A percentile compares a stretch with the other conserved stretches of the same genome.
Conservation (phyloP, 495 filamentous ascomycete genomes). For the Evernia prunastri region DNA sequence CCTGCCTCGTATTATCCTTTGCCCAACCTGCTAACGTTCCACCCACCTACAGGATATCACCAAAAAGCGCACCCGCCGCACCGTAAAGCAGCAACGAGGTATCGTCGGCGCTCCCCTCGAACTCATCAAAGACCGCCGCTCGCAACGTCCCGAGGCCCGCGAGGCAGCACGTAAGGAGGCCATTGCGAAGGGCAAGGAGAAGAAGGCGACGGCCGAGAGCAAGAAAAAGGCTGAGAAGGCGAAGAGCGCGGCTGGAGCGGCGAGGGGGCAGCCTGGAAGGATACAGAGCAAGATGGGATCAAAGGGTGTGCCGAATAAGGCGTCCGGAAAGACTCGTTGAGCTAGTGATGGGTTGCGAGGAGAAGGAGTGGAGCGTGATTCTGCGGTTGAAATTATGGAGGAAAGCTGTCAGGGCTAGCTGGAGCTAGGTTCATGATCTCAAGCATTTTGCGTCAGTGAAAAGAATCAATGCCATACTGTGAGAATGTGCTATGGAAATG, state of each 20-base stretch:
- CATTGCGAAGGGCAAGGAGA: slow-evolving; percentile 95
- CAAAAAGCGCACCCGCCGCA: slow-evolving; percentile 98
- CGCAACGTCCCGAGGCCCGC: slow-evolving; percentile 88
- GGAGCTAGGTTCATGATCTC: not conserved
- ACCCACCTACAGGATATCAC: slow-evolving; percentile 74
- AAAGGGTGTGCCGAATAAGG: slow-evolving; percentile 83
- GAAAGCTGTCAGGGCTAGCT: not conserved
- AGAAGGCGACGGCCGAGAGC: slow-evolving; percentile 77
- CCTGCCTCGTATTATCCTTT: no score
- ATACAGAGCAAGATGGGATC: slow-evolving; percentile 95
- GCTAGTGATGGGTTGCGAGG: not conserved
- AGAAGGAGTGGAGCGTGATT: not conserved
- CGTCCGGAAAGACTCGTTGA: slow-evolving; percentile 78
- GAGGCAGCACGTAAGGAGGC: slow-evolving; percentile 82
- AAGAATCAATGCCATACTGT: not conserved
- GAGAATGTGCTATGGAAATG: not conserved
- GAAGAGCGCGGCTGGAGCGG: slow-evolving; percentile 69
- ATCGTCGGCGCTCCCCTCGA: slow-evolving; percentile 99
- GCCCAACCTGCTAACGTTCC: not conserved
- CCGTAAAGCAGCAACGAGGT: slow-evolving; percentile 96
- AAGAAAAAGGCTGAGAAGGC: slow-evolving; percentile 99
- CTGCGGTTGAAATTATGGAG: not conserved
- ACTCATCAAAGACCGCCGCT: slow-evolving; percentile 98
- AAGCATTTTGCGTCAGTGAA: slow-evolving; percentile 1
- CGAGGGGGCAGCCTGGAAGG: slow-evolving; percentile 68